Evolutionary conservation across 176 grass and related monocot species (phyloP), one percentile per base, ranked within the genome.

Genomic region (Carex myosuroides): DNA sequence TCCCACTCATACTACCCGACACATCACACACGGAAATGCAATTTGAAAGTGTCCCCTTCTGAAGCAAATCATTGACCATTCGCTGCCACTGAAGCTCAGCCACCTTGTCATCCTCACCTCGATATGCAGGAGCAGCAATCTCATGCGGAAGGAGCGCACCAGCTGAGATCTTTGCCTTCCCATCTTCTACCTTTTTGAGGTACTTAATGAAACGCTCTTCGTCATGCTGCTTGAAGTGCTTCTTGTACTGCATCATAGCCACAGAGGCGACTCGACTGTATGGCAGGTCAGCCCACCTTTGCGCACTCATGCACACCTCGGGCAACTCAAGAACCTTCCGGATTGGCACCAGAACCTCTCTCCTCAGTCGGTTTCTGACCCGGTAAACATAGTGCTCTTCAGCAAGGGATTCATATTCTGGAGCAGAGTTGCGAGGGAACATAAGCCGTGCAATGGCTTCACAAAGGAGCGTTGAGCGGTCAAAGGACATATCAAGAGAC

Each of bases 1-100:
- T 79, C 53, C 81, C 87, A 14, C 0, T 33, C 62, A 88, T 87
- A 76, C 84, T 69, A 59, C 80, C 56, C 0, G 91, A 93, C n/a
- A 97, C 89, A 29, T 91, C 91, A 63, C 91, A 97, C 56, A 93
- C 91, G 1, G 86, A 82, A 68, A 97, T 91, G 86, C 94, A 97
- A 64, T 93, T 87, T 0, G 79, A 58, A 29, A 97, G 89, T 20
- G 53, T 84, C 1, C 92, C 84, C 52, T 61, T 82, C 3, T 57
- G 30, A 5, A 53, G 55, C 13, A 92, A 67, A 70, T 85, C 71
- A 42, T 82, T 71, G 20, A 84, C 85, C 88, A 90, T 86, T 35
- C 85, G 42, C 13, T 63, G 57, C 91, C 91, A 92, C 48, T 89
- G 88, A 20, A 92, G 88, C 82, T 92, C 85, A 0, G 91, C 85